These are phyloP conservation scores for Helminthosporium solani DNA, from an alignment of 2,329 filamentous ascomycete genomes.

Conservation along the genomic window DNA sequence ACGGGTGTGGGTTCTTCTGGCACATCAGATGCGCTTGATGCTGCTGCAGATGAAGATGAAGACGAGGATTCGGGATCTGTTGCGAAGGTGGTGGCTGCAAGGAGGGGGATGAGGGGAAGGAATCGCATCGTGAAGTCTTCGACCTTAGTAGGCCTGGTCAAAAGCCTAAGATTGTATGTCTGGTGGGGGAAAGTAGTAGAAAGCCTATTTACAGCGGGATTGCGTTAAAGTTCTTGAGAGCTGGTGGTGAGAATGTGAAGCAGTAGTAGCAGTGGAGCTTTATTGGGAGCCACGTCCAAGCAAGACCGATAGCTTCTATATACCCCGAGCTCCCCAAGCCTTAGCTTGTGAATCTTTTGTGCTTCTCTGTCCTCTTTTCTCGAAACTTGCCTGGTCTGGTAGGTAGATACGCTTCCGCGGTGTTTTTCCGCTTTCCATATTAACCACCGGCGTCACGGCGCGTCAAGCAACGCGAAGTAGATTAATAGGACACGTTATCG, in stretches of 20 bases:
- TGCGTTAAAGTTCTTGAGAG: too few species aligned
- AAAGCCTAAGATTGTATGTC: neutral
- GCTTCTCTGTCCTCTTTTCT: slow-evolving; percentile 18
- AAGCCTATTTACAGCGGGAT: too few species aligned
- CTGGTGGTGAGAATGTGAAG: too few species aligned
- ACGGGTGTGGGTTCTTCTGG: slow-evolving; percentile 28
- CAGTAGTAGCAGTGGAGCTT: neutral
- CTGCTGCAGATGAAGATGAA: slow-evolving; percentile 13
- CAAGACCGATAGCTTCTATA: neutral
- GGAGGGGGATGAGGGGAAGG: slow-evolving; percentile 21
- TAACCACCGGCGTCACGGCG: slow-evolving; percentile 15
- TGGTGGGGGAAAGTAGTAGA: too few species aligned
- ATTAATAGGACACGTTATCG: slow-evolving; percentile 27
- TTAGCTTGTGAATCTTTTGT: neutral
- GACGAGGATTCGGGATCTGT: slow-evolving; percentile 12
- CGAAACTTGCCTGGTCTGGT: slow-evolving; percentile 10
- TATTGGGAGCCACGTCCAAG: neutral
- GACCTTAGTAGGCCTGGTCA: neutral
- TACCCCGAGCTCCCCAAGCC: neutral
- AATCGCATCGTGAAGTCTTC: slow-evolving; percentile 24
- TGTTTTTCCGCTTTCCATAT: slow-evolving; percentile 25
- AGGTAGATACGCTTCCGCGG: slow-evolving; percentile 11
- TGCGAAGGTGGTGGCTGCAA: slow-evolving; percentile 22
- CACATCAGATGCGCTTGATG: slow-evolving; percentile 7
- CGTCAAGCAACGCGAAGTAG: slow-evolving; percentile 10